These are phyloP conservation scores for Fusarium chlamydosporum DNA, from an alignment of 2,329 filamentous ascomycete species.

Conservation along the genomic window DNA sequence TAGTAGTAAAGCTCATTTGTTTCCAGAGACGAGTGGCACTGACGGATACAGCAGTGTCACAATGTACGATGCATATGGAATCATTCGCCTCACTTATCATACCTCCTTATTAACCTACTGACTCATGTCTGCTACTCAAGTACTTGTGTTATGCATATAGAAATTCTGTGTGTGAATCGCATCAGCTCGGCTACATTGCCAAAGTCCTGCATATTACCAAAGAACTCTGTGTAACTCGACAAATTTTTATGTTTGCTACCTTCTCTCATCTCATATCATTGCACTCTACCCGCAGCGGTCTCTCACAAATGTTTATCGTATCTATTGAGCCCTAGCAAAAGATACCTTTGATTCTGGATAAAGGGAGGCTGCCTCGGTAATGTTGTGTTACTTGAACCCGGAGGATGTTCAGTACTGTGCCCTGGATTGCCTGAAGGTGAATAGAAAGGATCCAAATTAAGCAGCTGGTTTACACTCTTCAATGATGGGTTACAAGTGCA, in stretches of 20 bases:
- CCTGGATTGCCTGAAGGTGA: neutral
- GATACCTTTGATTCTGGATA: conserved; percentile 12
- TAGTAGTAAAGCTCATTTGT: conserved; percentile 3
- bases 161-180: conserved; percentile 4
- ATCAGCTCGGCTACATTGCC: conserved; percentile 8
- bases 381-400: conserved; percentile 33
- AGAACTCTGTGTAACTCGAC: conserved; percentile 11
- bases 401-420: conserved; percentile 20
- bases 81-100: conserved; percentile 19
- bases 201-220: conserved; percentile 1
- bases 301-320: neutral
- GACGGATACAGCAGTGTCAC: conserved; percentile 38
- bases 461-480: neutral
- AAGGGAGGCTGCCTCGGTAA: conserved; percentile 33
- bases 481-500: neutral
- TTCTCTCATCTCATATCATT: neutral
- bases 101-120: neutral
- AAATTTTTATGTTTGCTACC: conserved; percentile 9
- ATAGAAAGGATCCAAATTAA: neutral
- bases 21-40: conserved; percentile 11
- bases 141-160: neutral
- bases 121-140: conserved; percentile 8
- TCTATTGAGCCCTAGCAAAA: conserved; percentile 3
- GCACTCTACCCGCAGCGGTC: neutral
- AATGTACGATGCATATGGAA: conserved; percentile 40